phyloP scores from a whole-genome alignment of 805 yeast species.

The Lipomyces sp. region DNA sequence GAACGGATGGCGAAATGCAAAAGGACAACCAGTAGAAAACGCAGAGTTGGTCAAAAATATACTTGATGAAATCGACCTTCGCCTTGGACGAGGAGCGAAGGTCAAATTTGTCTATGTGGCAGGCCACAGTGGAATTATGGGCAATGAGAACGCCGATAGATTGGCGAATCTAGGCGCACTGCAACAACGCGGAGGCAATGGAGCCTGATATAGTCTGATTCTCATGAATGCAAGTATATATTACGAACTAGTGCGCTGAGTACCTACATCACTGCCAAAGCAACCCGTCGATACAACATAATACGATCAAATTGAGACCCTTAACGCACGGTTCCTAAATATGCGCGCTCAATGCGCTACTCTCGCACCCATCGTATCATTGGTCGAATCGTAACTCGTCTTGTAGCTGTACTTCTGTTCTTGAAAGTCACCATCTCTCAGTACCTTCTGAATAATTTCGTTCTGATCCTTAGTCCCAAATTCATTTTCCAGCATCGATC shows the following conservation, averaged over 20 bases:
- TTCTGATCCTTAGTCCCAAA: constrained; percentile 65
- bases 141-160: constrained; percentile 77
- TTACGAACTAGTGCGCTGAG: neutral
- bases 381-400: constrained; percentile 49
- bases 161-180: constrained; percentile 66
- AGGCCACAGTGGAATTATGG: constrained; percentile 72
- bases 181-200: neutral
- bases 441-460: constrained; percentile 62
- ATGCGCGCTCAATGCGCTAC: neutral
- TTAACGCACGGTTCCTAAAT: neutral
- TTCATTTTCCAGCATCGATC: constrained; percentile 63
- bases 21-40: constrained; percentile 57
- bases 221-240: neutral
- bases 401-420: constrained; percentile 44
- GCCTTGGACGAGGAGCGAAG: constrained; percentile 44
- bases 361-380: constrained; percentile 52
- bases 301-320: neutral
- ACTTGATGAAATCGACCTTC: constrained; percentile 47
- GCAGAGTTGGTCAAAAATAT: constrained; percentile 54
- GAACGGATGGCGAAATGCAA: constrained; percentile 58
- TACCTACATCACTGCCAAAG: neutral
- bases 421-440: constrained; percentile 64
- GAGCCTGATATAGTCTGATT: neutral
- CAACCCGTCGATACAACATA: neutral
- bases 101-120: constrained; percentile 63